Evolutionary conservation across 257 asterid species (phyloP).

Genomic region (Anisodus tanguticus): DNA sequence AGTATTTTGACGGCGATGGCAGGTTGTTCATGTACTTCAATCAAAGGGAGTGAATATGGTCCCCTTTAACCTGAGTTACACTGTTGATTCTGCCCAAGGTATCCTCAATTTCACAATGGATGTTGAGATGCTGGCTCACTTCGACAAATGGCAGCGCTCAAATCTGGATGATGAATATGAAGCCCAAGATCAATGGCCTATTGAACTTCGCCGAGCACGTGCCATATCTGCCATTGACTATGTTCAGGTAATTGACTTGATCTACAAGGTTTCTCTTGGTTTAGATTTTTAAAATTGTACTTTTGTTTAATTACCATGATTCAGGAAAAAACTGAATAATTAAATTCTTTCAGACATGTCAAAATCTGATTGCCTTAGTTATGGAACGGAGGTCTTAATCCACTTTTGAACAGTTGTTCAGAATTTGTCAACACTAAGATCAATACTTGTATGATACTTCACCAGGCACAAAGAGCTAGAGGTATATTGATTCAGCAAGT

Average conservation of each 20-base stretch:
- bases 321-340: neutral
- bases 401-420: slow-evolving; percentile 4
- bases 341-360: slow-evolving; percentile 20
- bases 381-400: neutral
- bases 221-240: slow-evolving; percentile 89
- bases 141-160: slow-evolving; percentile 90
- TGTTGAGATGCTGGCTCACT: slow-evolving; percentile 91
- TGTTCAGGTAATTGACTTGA: slow-evolving; percentile 59
- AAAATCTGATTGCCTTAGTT: slow-evolving; percentile 11
- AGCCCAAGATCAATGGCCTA: slow-evolving; percentile 98
- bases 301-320: neutral
- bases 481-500: slow-evolving; percentile 79
- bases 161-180: slow-evolving; percentile 80
- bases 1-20: slow-evolving; percentile 24
- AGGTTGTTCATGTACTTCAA: slow-evolving; percentile 76
- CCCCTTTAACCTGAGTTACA: slow-evolving; percentile 83
- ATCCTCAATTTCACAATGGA: slow-evolving; percentile 92
- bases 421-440: neutral
- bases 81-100: slow-evolving; percentile 85
- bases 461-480: slow-evolving; percentile 88
- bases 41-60: slow-evolving; percentile 79
- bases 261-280: slow-evolving; percentile 3
- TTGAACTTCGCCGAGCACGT: slow-evolving; percentile 90
- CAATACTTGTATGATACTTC: neutral
- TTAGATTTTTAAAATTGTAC: neutral